Evolutionary conservation across 768 basidiomycete species (phyloP), one percentile per base, ranked within the genome.

Genomic region (Kwoniella newhampshirensis): DNA sequence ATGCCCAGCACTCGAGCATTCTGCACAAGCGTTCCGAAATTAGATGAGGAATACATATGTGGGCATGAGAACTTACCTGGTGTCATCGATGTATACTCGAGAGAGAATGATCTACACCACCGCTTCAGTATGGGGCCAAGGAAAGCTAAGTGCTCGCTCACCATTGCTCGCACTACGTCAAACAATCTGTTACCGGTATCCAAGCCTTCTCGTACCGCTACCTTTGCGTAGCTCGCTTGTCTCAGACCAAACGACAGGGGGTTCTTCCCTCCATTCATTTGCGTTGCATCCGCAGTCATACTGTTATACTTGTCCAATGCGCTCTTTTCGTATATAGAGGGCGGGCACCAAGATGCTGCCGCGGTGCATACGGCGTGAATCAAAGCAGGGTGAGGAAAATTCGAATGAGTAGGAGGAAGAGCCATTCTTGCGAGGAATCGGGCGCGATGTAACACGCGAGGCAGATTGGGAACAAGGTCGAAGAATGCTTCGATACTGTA

Each of bases 311-410:
- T 44, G 30, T 54, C n/a, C 52, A 37, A 30, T 51, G 47, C 4
- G 43, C 56, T 42, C 23, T 59, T 52, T 25, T 51, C 61, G 23
- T 58, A 62, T 23, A 62, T 27, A 11, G 35, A 49, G 6, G 70
- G 70, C 11, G 53, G 23, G 43, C 70, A 72, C 70, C 70, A 72
- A 8, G 62, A 54, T 60, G 87, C 86, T 18, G 87, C 85, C 28
- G 87, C 80, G 2, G 88, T 88, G 75, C 89, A 91, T 41, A 93
- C 86, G 13, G 88, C 88, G 70, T 92, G 89, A 0, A 93, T 80
- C 44, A 91, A 76, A 8, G 85, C 81, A 9, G 81, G 74, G 30
- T 82, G 81, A 5, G 91, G 91, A 66, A 90, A 93, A 58, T 86
- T 84, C 2, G 85, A 81, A 65, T 90, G 87, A 18, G 80, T 82